phyloP scores from a whole-genome alignment of 1,284 basidiomycete species.

The Grifola frondosa region DNA sequence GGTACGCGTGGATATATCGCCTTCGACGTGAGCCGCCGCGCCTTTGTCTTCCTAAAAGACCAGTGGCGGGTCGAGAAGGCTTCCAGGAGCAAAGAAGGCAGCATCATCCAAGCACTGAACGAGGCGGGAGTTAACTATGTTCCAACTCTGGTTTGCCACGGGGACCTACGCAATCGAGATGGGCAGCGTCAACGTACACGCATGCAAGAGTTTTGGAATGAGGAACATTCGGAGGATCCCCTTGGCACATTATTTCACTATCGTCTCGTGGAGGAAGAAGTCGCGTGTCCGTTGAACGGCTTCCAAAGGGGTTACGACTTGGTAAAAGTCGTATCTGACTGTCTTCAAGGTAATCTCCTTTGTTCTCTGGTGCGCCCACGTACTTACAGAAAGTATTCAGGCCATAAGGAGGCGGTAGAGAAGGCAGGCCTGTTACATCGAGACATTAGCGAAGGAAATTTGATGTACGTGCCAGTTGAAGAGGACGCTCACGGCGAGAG shows the following conservation, averaged over 20 bases:
- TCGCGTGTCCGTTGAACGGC: conserved; percentile 1
- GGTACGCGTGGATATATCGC: conserved; percentile 11
- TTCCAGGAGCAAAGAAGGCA: conserved; percentile 1
- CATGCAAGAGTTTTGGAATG: no score
- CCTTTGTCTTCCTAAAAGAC: conserved; percentile 11
- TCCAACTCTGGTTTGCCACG: conserved; percentile 6
- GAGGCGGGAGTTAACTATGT: neutral
- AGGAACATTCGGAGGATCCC: no score
- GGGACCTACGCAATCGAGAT: no score
- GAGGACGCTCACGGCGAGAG: no score
- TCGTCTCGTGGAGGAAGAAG: conserved; percentile 9
- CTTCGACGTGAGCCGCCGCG: neutral
- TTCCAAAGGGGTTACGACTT: conserved; percentile 6
- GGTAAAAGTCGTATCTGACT: conserved; percentile 2
- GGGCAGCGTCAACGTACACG: no score
- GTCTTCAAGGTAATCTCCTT: conserved; percentile 2
- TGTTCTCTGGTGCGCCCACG: neutral
- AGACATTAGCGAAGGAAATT: conserved; percentile 9
- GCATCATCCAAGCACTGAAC: neutral
- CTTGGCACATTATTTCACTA: no score
- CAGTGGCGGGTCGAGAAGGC: conserved; percentile 3
- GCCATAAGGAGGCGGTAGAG: neutral
- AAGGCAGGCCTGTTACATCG: conserved; percentile 1
- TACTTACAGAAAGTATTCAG: neutral
- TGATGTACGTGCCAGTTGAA: no score